phyloP scores from a whole-genome alignment of 176 grass and related monocot genomes.

The Avena atlantica region DNA sequence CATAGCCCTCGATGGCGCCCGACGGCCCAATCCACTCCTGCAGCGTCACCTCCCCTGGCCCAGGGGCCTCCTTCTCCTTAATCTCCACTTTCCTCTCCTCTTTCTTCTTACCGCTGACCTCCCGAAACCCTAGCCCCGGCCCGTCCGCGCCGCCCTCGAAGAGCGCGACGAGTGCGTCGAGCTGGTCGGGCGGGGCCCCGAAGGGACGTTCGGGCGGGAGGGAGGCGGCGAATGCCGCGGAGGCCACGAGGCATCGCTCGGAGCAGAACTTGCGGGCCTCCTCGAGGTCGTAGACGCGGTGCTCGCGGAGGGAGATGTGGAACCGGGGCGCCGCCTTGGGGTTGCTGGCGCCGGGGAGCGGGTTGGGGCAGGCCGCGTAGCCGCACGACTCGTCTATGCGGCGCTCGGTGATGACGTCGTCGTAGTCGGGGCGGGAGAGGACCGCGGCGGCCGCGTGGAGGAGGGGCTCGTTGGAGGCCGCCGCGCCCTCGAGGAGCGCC shows the following conservation, averaged over 20 bases:
- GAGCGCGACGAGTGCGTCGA: constrained; percentile 47
- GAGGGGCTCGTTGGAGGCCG: constrained; percentile 46
- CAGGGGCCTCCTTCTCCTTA: constrained; percentile 54
- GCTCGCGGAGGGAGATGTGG: constrained; percentile 82
- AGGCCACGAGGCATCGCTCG: constrained; percentile 62
- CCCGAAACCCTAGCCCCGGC: constrained; percentile 32
- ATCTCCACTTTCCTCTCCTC: constrained; percentile 56
- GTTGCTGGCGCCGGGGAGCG: constrained; percentile 12
- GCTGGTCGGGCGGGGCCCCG: constrained; percentile 33
- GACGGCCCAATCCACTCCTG: constrained; percentile 79
- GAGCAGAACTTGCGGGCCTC: constrained; percentile 88
- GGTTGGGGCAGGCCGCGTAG: constrained; percentile 47
- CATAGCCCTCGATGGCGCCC: constrained; percentile 80
- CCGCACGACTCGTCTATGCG: constrained; percentile 66
- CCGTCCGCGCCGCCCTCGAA: constrained; percentile 44
- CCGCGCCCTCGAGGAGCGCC: constrained; percentile 64
- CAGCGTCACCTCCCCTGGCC: constrained; percentile 54
- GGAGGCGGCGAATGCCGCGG: constrained; percentile 52
- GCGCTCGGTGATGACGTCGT: constrained; percentile 79
- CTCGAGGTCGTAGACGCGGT: constrained; percentile 91
- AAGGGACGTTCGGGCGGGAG: constrained; percentile 49
- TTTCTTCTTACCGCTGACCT: constrained; percentile 21
- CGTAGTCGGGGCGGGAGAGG: constrained; percentile 79
- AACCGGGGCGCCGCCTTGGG: constrained; percentile 42
- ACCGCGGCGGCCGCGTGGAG: constrained; percentile 51